These are phyloP conservation scores for Gossypium trilobum DNA, from an alignment of 441 rosid genomes.

Conservation along the genomic window DNA sequence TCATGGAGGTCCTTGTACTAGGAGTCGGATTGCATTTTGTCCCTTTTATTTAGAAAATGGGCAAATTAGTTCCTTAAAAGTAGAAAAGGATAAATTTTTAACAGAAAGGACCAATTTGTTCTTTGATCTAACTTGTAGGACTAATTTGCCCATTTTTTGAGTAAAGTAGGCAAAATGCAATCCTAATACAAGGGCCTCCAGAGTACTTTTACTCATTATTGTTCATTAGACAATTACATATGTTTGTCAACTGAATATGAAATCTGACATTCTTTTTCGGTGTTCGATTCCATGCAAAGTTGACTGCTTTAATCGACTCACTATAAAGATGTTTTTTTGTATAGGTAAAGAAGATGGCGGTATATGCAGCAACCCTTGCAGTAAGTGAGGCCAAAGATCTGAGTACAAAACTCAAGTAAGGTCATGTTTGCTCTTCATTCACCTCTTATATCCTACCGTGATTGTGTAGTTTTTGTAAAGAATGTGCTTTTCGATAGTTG, in stretches of 20 bases:
- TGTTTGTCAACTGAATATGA: neutral
- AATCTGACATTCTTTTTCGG: neutral
- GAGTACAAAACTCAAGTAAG: conserved; percentile 24
- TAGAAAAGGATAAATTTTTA: no score
- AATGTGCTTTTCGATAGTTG: neutral
- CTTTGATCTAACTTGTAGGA: no score
- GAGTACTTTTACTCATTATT: neutral
- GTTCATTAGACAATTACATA: neutral
- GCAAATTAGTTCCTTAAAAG: no score
- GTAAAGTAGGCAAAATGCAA: no score
- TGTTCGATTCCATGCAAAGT: neutral
- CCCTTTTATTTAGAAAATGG: no score
- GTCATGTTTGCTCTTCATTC: conserved; percentile 5
- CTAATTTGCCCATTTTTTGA: no score
- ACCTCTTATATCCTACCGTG: neutral
- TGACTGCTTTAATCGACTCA: neutral
- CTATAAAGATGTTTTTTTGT: conserved; percentile 11
- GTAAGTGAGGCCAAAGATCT: conserved; percentile 29
- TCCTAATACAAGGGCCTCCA: no score
- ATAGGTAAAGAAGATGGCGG: conserved; percentile 44
- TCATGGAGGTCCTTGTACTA: no score
- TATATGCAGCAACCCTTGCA: conserved; percentile 33
- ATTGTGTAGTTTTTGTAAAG: conserved; percentile 9
- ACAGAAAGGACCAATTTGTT: no score
- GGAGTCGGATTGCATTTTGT: no score